Base-by-base conservation (phyloP, 208 protist species). In the Tritrichomonas musculus region DNA sequence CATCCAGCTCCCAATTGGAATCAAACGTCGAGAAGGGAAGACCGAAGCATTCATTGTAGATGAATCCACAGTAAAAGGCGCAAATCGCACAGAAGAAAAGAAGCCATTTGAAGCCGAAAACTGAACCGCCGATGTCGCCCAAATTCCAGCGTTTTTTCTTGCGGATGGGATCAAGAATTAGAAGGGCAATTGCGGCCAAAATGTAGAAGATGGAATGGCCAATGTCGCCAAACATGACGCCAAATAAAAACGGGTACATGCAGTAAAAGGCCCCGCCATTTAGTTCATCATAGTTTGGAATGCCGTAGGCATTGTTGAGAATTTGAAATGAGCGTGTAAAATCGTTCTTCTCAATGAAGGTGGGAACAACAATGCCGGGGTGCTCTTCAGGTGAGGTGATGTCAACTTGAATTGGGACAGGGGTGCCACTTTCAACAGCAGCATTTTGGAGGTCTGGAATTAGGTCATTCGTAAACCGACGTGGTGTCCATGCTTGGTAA, bases 201-300 rank as follows among this genome's bases (percentile, higher is more conserved):
- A 95, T 2, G 30, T 95, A 94, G 41, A 95, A 93, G 30, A 92
- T 92, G 33, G 98, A 98, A 96, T 99, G 99, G 57, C 98, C 98
- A 53, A 99, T 95, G 95, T 99, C 99, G 92, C 99, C 99, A 96
- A 99, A 99, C 99, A 99, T 99, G 92, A 99, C 96, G 84, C 97
- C 98, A 94, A 99, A 99, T 8, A 99, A 96, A 96, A 99, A 99
- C 39, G 99, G 99, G 95, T 99, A 99, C 60, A 98, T 99, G 64
- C 99, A 97, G 36, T 69, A 80, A 25, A 77, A 69, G 47, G 64
- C 92, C 66, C 88, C 94, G n/a, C 93, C 94, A 82, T 96, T 96
- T 36, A 95, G 47, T 77, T 96, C 95, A 25, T 95, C 65, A 92
- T 96, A 96, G 14, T 84, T 80, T 8, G 96, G 94, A 47, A 96